phyloP scores from a whole-genome alignment of 108 stramenopile species.

The Pelagomonas calceolata region DNA sequence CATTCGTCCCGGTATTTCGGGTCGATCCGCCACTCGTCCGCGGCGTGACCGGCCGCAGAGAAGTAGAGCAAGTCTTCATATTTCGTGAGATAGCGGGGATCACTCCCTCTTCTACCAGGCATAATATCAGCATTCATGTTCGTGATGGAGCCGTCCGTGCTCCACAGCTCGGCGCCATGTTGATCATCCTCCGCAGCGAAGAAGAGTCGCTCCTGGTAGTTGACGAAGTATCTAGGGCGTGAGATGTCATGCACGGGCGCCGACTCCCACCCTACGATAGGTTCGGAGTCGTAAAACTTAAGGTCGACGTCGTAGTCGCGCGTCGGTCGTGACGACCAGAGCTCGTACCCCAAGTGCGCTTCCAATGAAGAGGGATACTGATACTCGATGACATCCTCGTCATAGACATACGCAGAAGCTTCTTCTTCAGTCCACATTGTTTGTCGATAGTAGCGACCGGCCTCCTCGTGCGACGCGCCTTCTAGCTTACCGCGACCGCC shows the following conservation, averaged over 20 bases:
- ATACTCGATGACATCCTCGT: no score
- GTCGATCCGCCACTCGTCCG: background rate
- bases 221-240: background rate
- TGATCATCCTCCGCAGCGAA: slow-evolving; percentile 14
- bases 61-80: slow-evolving; percentile 27
- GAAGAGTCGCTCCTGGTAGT: background rate
- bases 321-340: background rate
- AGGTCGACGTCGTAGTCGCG: background rate
- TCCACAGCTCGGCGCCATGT: slow-evolving; percentile 25
- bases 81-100: slow-evolving; percentile 16
- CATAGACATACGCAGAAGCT: no score
- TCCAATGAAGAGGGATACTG: no score
- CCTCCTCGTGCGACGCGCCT: background rate
- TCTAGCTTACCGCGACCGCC: no score
- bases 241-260: background rate
- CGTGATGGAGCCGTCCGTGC: slow-evolving; percentile 18
- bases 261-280: background rate
- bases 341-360: background rate
- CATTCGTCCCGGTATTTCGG: slow-evolving; percentile 21
- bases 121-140: slow-evolving; percentile 15
- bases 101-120: slow-evolving; percentile 12
- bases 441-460: no score
- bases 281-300: background rate
- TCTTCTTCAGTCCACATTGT: no score
- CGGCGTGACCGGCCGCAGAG: background rate